Evolutionary conservation across 202 grass and related monocot genomes (phyloP).

Genomic region (Bolboschoenoplectus hybrid): DNA sequence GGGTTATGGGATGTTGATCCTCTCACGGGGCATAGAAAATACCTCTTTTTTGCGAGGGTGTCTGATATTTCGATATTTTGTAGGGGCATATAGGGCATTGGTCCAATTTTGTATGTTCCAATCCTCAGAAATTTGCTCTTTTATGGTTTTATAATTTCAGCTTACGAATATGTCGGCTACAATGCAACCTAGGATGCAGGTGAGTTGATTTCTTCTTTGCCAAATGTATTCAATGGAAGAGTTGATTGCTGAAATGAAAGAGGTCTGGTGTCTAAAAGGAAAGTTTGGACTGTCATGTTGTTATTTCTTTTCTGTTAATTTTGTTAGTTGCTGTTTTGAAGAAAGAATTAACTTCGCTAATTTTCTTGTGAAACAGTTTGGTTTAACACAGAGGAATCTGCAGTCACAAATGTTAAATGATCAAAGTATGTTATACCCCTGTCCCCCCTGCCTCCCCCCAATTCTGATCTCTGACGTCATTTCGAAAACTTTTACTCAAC

Average conservation of each 20-base stretch:
- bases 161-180: constrained; percentile 78
- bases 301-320: background rate
- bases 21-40: background rate
- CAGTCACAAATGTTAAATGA: constrained; percentile 80
- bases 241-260: constrained; percentile 12
- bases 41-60: background rate
- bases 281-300: constrained; percentile 20
- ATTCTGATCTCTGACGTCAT: background rate
- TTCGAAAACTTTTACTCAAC: background rate
- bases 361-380: constrained; percentile 61
- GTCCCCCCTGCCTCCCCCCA: background rate
- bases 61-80: constrained; percentile 5
- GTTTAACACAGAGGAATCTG: constrained; percentile 81
- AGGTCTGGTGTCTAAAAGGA: background rate
- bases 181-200: constrained; percentile 93
- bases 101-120: background rate
- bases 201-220: constrained; percentile 41
- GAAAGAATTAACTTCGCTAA: background rate
- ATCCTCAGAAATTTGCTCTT: background rate
- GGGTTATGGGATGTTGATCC: background rate
- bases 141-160: constrained; percentile 62
- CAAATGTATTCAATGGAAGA: constrained; percentile 5
- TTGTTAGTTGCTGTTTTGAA: background rate
- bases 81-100: background rate
- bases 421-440: constrained; percentile 63